Evolutionary conservation across 306 rosid species (phyloP).

Genomic region (Gynostemma pentaphyllum): DNA sequence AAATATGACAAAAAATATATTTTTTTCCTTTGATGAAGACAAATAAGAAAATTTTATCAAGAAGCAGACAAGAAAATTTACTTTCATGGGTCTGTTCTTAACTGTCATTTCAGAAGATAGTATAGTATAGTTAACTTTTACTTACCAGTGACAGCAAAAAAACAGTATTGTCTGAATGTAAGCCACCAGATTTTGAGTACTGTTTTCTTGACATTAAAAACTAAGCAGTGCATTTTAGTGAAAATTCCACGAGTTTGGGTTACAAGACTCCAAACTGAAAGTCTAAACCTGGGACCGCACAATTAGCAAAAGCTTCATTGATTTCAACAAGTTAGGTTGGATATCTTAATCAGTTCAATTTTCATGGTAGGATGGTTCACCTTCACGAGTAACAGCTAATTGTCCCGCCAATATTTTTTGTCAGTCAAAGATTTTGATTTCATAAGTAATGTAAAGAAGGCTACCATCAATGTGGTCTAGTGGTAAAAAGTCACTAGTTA

Average conservation of each 20-base stretch:
- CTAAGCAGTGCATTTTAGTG: neutral
- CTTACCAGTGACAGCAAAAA: neutral
- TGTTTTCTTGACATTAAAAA: neutral
- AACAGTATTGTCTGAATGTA: neutral
- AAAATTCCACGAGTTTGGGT: neutral
- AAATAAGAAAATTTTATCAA: neutral
- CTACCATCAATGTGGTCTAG: too few relatives aligned
- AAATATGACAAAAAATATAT: neutral
- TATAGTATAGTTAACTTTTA: too few relatives aligned
- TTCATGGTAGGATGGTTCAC: neutral
- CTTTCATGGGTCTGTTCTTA: too few relatives aligned
- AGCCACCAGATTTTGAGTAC: too few relatives aligned
- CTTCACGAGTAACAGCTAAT: neutral
- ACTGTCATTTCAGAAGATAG: too few relatives aligned
- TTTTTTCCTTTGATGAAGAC: too few relatives aligned
- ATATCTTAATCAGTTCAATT: neutral
- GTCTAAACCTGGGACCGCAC: conserved; percentile 3
- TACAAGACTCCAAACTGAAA: neutral
- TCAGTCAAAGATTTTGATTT: neutral
- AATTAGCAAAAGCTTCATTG: neutral
- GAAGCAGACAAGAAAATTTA: neutral
- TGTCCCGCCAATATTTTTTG: neutral
- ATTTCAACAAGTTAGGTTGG: conserved; percentile 6
- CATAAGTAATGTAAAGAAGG: conserved; percentile 7
- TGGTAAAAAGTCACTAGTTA: too few relatives aligned